These are phyloP conservation scores for Colletotrichum viniferum DNA, from an alignment of 2,329 filamentous ascomycete species.

Conservation along the genomic window DNA sequence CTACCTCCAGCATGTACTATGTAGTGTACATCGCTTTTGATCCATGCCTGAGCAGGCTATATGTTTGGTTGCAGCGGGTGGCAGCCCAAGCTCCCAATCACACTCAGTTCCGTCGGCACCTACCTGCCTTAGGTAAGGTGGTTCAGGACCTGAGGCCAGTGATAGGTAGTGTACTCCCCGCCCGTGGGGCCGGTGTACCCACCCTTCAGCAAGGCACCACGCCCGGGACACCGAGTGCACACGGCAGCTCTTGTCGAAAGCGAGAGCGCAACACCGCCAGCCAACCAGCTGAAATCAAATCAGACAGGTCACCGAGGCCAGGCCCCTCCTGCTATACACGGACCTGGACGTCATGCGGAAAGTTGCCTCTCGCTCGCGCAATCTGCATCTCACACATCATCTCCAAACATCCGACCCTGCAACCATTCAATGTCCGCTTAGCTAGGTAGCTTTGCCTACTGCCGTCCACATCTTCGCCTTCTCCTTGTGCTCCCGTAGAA, in stretches of 20 bases:
- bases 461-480: background rate
- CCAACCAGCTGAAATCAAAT: conserved; percentile 11
- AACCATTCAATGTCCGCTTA: background rate
- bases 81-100: conserved; percentile 8
- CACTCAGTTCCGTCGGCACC: background rate
- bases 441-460: background rate
- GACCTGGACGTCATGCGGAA: conserved; percentile 18
- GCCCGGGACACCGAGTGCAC: background rate
- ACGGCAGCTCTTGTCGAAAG: background rate
- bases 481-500: background rate
- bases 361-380: conserved; percentile 20
- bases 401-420: background rate
- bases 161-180: background rate
- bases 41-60: background rate
- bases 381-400: background rate
- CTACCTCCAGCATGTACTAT: background rate
- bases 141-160: background rate
- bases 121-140: background rate
- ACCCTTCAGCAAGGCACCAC: background rate
- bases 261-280: background rate
- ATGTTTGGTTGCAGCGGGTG: background rate
- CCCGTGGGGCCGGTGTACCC: background rate
- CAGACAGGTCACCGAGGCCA: conserved; percentile 5
- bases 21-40: background rate
- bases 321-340: conserved; percentile 18